Evolutionary conservation across 2,329 filamentous ascomycete genomes (phyloP).

Genomic region (Diaporthe citrichinensis): DNA sequence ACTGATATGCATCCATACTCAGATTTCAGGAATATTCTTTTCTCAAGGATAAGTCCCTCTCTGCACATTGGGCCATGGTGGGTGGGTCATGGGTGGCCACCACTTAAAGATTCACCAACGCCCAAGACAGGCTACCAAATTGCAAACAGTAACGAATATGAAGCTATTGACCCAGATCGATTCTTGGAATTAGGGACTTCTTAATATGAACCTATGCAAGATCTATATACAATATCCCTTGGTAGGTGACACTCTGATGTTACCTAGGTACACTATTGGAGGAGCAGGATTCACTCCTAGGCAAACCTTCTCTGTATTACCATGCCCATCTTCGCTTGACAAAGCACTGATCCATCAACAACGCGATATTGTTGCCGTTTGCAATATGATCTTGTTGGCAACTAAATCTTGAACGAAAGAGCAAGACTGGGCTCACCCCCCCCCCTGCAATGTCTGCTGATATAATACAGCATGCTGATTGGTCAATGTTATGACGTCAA

Average conservation of each 20-base stretch:
- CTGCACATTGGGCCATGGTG: not conserved
- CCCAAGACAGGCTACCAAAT: not conserved
- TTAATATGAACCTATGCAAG: not conserved
- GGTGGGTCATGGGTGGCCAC: not conserved
- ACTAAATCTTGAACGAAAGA: not conserved
- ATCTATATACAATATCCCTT: not conserved
- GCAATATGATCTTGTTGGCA: not conserved
- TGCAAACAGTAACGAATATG: not conserved
- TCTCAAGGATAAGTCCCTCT: not conserved
- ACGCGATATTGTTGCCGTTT: not conserved
- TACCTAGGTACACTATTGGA: not conserved
- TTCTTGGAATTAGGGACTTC: not conserved
- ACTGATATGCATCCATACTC: not conserved
- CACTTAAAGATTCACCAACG: not conserved
- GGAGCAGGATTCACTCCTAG: not conserved
- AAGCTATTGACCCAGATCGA: no score
- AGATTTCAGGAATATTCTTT: not conserved
- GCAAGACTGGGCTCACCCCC: not conserved
- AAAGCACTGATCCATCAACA: not conserved
- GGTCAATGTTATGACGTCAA: conserved; percentile 34
- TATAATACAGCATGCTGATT: conserved; percentile 23
- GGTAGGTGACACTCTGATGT: not conserved
- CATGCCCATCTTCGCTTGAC: not conserved
- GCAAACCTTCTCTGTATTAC: not conserved
- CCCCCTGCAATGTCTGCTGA: conserved; percentile 12